A percentile compares a stretch with the other conserved stretches of the same genome.
Conservation (phyloP, 1,284 basidiomycete genomes). For the Albatrellus sp. region DNA sequence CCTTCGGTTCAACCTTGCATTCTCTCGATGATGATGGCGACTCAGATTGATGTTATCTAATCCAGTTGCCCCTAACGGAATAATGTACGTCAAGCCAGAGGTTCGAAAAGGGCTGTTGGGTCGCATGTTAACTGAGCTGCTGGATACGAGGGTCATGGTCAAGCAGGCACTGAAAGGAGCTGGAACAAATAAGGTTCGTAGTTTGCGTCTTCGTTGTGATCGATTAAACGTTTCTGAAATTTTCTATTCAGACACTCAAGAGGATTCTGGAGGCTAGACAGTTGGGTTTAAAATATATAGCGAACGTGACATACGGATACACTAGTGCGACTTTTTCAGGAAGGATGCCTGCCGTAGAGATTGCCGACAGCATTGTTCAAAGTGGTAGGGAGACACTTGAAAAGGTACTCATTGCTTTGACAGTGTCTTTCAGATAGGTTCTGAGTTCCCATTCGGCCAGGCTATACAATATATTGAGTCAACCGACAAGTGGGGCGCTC, state of each 20-base stretch:
- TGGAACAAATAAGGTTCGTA: conserved; percentile 58
- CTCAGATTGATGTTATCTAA: not conserved
- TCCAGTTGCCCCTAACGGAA: conserved; percentile 86
- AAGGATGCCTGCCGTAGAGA: conserved; percentile 96
- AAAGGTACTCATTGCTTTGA: conserved; percentile 42
- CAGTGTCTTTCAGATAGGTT: not conserved
- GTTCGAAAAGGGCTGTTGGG: conserved; percentile 80
- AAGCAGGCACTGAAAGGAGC: conserved; percentile 87
- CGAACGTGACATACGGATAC: conserved; percentile 92
- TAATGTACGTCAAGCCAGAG: conserved; percentile 82
- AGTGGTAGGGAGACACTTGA: conserved; percentile 92
- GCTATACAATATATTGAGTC: conserved; percentile 77
- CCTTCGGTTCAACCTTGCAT: not conserved
- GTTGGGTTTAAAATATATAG: conserved; percentile 76
- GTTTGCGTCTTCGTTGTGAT: not conserved
- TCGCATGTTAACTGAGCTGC: conserved; percentile 86
- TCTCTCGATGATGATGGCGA: not conserved
- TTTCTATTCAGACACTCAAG: conserved; percentile 44
- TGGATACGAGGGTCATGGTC: conserved; percentile 97
- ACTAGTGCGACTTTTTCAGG: conserved; percentile 90
- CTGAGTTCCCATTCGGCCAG: conserved; percentile 24
- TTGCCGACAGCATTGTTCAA: conserved; percentile 96
- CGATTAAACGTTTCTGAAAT: not conserved
- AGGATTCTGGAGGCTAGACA: conserved; percentile 81
- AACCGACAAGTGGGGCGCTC: conserved; percentile 77